Evolutionary conservation across 2,329 filamentous ascomycete species (phyloP), one percentile per base, ranked within the genome.

Genomic region (Uncinocarpus reesii): DNA sequence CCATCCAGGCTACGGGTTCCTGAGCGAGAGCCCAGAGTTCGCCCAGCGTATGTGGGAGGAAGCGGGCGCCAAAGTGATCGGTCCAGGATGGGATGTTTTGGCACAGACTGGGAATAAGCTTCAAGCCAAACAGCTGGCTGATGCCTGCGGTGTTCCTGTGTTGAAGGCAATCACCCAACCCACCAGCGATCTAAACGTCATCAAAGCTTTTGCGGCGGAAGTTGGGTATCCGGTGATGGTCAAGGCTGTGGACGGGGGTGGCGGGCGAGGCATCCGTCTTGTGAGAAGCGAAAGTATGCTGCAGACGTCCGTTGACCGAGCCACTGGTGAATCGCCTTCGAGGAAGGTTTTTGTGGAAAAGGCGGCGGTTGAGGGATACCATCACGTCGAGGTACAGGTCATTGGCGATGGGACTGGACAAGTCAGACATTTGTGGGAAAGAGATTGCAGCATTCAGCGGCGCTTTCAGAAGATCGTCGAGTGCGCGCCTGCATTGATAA

Each of bases 211-310:
- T 56, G 88, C 85, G 61, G 72, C 58, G 2, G 41, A 63, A 18
- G 64, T 70, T 11, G 74, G 74, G 1, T 74, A 72, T 37, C 77
- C 77, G 0, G 66, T 80, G 36, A 79, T 80, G 74, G 65, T 81
- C 37, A 82, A 82, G 56, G 78, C 78, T n/a, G 74, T 80, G 2
- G 78, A 80, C 58, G 78, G 78, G 1, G 79, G 78, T 11, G 78
- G 78, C 2, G 79, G 79, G 0, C 63, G 77, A 13, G 79, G 78
- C 0, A 81, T 82, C 38, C 69, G 78, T 4, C 63, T 80, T 0
- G 71, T 80, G 5, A 62, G 62, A 1, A 57, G 59, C 18, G 62
- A 69, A 31, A 60, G 62, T 0, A 69, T 73, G 4, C 61, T 80
- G 4, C 62, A 71, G 18, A 65, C 66, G 21, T 62, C 68, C 5